These are phyloP conservation scores for Desmodesmus armatus DNA, from an alignment of 139 green algal genomes.

Conservation along the genomic window DNA sequence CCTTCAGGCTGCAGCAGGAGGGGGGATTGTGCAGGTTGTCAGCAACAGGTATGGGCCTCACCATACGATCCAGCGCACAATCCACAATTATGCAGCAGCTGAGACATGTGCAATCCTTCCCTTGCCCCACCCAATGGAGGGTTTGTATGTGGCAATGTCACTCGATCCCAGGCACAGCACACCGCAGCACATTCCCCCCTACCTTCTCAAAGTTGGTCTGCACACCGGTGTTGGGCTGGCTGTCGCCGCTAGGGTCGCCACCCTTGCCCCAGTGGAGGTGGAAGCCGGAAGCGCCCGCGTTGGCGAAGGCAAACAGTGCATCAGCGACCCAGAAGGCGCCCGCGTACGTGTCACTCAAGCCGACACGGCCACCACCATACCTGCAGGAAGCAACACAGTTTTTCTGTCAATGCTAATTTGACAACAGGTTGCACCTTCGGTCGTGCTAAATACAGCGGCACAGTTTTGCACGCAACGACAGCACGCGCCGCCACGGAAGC, in stretches of 20 bases:
- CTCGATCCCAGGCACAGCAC: too few relatives aligned
- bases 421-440: too few relatives aligned
- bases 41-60: too few relatives aligned
- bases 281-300: conserved; percentile 37
- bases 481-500: too few relatives aligned
- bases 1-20: not conserved
- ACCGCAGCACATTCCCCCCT: too few relatives aligned
- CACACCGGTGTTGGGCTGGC: conserved; percentile 36
- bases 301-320: conserved; percentile 44
- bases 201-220: conserved; percentile 52
- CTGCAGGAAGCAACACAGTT: not conserved
- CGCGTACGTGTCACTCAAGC: conserved; percentile 36
- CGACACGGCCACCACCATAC: conserved; percentile 41
- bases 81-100: too few relatives aligned
- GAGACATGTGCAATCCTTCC: too few relatives aligned
- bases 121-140: not conserved
- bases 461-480: too few relatives aligned
- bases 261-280: conserved; percentile 49
- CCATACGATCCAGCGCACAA: not conserved
- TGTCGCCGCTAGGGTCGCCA: conserved; percentile 1
- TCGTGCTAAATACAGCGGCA: too few relatives aligned
- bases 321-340: conserved; percentile 39
- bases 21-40: not conserved
- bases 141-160: too few relatives aligned
- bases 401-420: too few relatives aligned